A percentile compares a stretch with the other conserved stretches of the same genome.
phyloP scores from a whole-genome alignment of 768 basidiomycete genomes.

The Tubosaeta sp. region DNA sequence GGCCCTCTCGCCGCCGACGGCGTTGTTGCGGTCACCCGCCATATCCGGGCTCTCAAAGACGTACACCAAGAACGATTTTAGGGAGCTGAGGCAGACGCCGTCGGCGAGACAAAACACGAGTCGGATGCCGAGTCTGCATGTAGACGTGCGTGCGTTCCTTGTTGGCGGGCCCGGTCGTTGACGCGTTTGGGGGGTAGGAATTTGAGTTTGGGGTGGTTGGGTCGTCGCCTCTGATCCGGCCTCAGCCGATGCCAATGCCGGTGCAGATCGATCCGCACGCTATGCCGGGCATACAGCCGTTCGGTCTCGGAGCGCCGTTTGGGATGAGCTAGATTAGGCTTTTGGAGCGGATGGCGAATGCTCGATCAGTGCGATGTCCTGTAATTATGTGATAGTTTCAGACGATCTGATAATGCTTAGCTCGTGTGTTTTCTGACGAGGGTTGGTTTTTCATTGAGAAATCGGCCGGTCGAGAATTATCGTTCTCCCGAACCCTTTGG shows the following conservation, averaged over 20 bases:
- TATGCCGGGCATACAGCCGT: constrained; percentile 13
- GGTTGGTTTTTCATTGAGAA: too few species aligned
- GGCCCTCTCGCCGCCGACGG: constrained; percentile 64
- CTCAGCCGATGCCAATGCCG: constrained; percentile 15
- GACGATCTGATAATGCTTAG: not conserved
- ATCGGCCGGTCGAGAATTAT: too few species aligned
- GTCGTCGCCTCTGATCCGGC: constrained; percentile 31
- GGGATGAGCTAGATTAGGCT: constrained; percentile 16
- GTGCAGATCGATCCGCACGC: constrained; percentile 15
- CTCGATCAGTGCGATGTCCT: not conserved
- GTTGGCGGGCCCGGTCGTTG: too few species aligned
- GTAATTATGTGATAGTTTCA: not conserved
- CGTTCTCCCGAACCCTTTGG: too few species aligned
- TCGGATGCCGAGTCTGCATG: constrained; percentile 82
- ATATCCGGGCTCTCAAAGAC: constrained; percentile 79
- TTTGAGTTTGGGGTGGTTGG: constrained; percentile 29
- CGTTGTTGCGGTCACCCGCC: constrained; percentile 65
- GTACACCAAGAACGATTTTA: constrained; percentile 77
- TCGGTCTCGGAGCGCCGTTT: constrained; percentile 31
- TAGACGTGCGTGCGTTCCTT: constrained; percentile 48
- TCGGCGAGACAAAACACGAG: constrained; percentile 79
- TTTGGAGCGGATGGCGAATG: not conserved
- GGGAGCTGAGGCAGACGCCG: constrained; percentile 64
- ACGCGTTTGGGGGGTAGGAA: constrained; percentile 20
- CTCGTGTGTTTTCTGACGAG: too few species aligned